Conservation (phyloP, 73 alveolate genomes). For the Tetrahymena thermophila region DNA sequence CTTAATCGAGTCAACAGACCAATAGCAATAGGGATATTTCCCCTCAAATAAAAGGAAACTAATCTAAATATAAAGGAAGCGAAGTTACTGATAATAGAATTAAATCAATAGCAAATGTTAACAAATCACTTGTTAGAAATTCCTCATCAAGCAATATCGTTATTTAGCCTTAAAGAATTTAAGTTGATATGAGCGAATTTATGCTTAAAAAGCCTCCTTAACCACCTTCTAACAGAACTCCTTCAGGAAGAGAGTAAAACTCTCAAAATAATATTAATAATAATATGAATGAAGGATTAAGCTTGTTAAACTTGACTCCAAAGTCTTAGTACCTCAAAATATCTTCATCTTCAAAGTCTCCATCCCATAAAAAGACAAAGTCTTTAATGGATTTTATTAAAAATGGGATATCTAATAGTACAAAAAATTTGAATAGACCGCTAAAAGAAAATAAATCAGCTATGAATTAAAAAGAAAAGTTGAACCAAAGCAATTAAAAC, state of each 20-base stretch:
- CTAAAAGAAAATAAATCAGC: not conserved
- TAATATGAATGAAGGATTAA: not conserved
- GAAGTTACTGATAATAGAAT: not conserved
- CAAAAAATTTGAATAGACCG: not conserved
- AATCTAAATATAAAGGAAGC: not conserved
- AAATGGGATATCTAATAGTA: not conserved
- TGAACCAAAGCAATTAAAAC: not conserved
- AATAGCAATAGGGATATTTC: not conserved
- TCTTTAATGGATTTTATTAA: not conserved
- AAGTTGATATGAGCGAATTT: not conserved
- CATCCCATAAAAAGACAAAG: not conserved
- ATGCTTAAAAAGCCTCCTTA: not conserved
- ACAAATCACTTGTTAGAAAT: not conserved
- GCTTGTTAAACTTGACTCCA: not conserved
- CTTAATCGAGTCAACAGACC: not conserved
- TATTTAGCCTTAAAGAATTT: not conserved
- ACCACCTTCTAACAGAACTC: not conserved
- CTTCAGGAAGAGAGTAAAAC: not conserved
- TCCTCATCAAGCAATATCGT: not conserved
- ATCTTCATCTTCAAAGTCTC: not conserved
- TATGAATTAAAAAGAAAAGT: not conserved
- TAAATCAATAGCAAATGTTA: not conserved
- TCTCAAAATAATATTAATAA: not conserved
- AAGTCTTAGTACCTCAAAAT: not conserved
- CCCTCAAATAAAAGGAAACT: not conserved